phyloP scores from a whole-genome alignment of 2,329 filamentous ascomycete genomes.

The Tolypocladium endophyticum region DNA sequence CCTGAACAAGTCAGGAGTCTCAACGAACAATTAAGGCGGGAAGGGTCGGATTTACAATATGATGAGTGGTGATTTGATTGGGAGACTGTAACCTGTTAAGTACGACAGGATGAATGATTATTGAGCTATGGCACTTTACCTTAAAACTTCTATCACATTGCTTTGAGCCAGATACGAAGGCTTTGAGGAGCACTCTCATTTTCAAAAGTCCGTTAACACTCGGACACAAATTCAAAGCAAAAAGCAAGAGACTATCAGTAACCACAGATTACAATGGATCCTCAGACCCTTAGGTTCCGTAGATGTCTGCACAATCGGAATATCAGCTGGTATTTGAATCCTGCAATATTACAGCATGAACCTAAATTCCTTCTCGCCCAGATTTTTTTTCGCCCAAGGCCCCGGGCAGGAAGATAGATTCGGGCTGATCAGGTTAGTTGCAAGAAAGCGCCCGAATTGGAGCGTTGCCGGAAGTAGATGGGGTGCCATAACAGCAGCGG shows the following conservation, averaged over 20 bases:
- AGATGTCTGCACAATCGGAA: background rate
- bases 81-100: background rate
- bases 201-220: background rate
- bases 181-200: background rate
- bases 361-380: background rate
- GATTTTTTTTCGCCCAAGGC: background rate
- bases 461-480: background rate
- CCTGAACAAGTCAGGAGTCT: background rate
- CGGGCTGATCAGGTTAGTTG: background rate
- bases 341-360: background rate
- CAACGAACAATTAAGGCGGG: background rate
- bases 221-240: background rate
- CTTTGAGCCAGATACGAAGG: background rate
- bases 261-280: background rate
- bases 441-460: background rate
- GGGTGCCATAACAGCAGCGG: too few relatives aligned
- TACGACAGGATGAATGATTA: background rate
- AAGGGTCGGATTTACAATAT: background rate
- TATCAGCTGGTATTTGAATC: background rate
- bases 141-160: background rate
- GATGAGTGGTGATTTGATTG: background rate
- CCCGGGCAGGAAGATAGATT: background rate
- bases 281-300: background rate
- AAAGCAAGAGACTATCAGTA: background rate
- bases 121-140: background rate